A percentile compares a stretch with the other conserved stretches of the same genome.
phyloP scores from a whole-genome alignment of 495 filamentous ascomycete genomes.

The Daldinia concentrica region DNA sequence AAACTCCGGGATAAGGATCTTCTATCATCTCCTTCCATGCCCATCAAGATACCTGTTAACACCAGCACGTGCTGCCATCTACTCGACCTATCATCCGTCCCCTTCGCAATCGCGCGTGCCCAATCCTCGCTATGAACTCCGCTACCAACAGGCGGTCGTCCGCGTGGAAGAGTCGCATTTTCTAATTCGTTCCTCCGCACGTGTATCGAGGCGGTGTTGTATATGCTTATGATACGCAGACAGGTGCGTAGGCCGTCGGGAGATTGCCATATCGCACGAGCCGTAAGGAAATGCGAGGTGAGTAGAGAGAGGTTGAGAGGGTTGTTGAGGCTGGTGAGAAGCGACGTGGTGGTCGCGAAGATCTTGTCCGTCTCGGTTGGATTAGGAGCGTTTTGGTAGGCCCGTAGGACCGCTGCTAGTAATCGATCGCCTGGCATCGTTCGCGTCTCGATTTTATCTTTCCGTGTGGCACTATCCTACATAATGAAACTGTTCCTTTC shows the following conservation, averaged over 20 bases:
- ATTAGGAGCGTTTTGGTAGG: conserved; percentile 61
- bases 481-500: not conserved
- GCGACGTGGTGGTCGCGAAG: conserved; percentile 79
- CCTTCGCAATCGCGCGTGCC: conserved; percentile 82
- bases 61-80: conserved; percentile 90
- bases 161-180: conserved; percentile 56
- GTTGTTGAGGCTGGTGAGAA: conserved; percentile 85
- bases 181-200: conserved; percentile 65
- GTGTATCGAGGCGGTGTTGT: conserved; percentile 80
- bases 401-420: conserved; percentile 59
- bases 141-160: conserved; percentile 54
- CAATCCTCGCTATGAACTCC: conserved; percentile 74
- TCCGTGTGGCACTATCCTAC: not conserved
- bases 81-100: conserved; percentile 82
- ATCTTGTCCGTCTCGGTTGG: conserved; percentile 64
- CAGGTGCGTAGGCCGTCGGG: conserved; percentile 76
- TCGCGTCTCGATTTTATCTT: conserved; percentile 4
- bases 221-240: conserved; percentile 83
- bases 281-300: conserved; percentile 85
- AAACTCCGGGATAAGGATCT: conserved; percentile 69
- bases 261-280: conserved; percentile 86
- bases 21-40: conserved; percentile 75
- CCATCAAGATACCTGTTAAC: conserved; percentile 82
- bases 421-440: conserved; percentile 62
- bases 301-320: conserved; percentile 90